Evolutionary conservation across 2,329 filamentous ascomycete genomes (phyloP).

Genomic region (Colletotrichum melonis): DNA sequence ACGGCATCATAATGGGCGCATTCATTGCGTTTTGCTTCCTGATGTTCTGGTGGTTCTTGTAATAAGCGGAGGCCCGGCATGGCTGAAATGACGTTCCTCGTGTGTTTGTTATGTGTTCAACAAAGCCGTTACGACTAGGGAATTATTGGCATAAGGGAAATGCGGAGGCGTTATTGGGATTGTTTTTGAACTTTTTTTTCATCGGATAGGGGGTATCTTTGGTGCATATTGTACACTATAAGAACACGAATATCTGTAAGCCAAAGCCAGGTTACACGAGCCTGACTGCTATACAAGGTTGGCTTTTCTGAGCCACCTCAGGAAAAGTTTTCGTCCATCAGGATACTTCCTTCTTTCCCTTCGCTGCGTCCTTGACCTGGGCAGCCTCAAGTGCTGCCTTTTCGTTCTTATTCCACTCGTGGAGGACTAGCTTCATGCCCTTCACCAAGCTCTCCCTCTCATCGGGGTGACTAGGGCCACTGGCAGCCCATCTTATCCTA

Average conservation of each 20-base stretch:
- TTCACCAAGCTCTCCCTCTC: conserved; percentile 76
- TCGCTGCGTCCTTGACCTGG: conserved; percentile 6
- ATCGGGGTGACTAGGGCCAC: conserved; percentile 72
- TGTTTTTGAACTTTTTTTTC: neutral
- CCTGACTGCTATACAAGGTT: neutral
- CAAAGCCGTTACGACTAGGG: conserved; percentile 32
- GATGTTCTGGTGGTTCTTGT: conserved; percentile 84
- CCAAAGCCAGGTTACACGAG: conserved; percentile 2
- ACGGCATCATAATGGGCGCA: conserved; percentile 90
- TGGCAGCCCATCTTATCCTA: conserved; percentile 94
- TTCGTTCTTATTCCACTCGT: conserved; percentile 62
- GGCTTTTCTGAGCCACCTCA: conserved; percentile 15
- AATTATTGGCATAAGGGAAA: conserved; percentile 33
- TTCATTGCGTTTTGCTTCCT: conserved; percentile 96
- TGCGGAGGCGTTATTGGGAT: conserved; percentile 35
- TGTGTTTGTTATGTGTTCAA: conserved; percentile 21
- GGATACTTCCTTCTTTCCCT: neutral
- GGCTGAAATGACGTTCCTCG: conserved; percentile 9
- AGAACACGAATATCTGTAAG: conserved; percentile 33
- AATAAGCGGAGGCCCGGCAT: neutral
- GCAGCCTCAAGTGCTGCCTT: conserved; percentile 41
- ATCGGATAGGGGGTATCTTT: conserved; percentile 34
- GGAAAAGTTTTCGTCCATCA: conserved; percentile 2
- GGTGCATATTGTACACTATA: conserved; percentile 36
- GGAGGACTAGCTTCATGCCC: conserved; percentile 71